Evolutionary conservation across 2,329 filamentous ascomycete species (phyloP).

Genomic region (Anthostomella pinea): DNA sequence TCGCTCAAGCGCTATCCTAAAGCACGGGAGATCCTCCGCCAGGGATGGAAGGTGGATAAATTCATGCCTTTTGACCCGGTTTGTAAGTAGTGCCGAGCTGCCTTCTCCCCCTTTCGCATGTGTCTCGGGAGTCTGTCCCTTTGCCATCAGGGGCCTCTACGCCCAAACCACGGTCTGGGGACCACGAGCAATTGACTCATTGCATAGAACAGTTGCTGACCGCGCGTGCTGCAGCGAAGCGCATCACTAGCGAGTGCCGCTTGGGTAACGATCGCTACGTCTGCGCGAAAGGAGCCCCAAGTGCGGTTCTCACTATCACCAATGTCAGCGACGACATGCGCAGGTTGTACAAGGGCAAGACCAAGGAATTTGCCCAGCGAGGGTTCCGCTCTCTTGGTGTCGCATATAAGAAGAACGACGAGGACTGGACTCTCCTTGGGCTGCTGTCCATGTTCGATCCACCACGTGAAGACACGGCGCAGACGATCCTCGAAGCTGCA

Average conservation of each 20-base stretch:
- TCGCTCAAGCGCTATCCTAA: constrained; percentile 75
- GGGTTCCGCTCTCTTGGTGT: constrained; percentile 80
- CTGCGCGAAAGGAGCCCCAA: constrained; percentile 75
- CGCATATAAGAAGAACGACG: constrained; percentile 73
- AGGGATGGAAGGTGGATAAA: constrained; percentile 74
- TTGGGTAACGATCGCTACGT: constrained; percentile 68
- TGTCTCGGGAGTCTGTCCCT: no score
- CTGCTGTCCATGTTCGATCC: constrained; percentile 80
- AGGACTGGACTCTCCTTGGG: constrained; percentile 70
- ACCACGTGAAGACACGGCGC: constrained; percentile 73
- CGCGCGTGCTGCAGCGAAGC: no score
- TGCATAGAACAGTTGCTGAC: no score
- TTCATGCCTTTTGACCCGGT: constrained; percentile 78
- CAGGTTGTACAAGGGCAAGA: constrained; percentile 68
- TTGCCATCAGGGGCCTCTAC: no score
- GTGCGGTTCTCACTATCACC: constrained; percentile 68
- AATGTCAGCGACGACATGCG: constrained; percentile 64
- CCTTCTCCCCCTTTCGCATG: no score
- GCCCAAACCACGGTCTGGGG: no score
- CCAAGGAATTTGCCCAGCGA: constrained; percentile 71
- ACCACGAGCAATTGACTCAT: no score
- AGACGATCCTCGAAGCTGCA: constrained; percentile 74
- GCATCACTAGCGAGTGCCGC: constrained; percentile 68
- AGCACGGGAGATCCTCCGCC: constrained; percentile 70
- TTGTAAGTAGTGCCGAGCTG: no score